Evolutionary conservation across 176 grass and related monocot species (phyloP), one percentile per base, ranked within the genome.

Genomic region (Elymus sibiricus): DNA sequence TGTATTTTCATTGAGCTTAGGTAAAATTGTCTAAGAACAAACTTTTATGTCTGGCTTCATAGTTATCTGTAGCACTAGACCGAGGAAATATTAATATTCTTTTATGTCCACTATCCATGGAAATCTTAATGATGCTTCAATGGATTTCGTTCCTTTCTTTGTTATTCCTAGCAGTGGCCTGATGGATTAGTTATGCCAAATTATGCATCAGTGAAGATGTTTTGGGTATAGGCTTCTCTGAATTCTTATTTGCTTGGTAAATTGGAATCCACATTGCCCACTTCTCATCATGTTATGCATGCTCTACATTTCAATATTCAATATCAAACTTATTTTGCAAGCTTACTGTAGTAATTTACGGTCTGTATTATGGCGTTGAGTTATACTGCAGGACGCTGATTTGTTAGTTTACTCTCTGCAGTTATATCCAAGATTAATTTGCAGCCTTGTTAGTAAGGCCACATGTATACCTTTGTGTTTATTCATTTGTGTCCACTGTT

Each of bases 1-100:
- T 32, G 4, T 75, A n/a, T 60, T 76, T 32, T 62, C 74, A 70
- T 24, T 78, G 64, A 42, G 74, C 46, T 85, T 67, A 49, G 73
- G 40, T 85, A 12, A 64, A 64, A 47, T 53, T 21, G 3, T 29
- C 22, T 22, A 35, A 32, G 22, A 35, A 44, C 19, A 74, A 71
- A 31, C 21, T 0, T 70, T 43, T 46, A 7, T 66, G 47, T n/a
- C 28, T 21, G 27, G 63, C 7, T 77, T 83, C 26, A 26, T 87
- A 76, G 15, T 22, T 58, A 58, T 58, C 55, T 58, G 6, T 58
- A 58, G 55, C 55, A 58, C 55, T 22, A 58, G 55, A 58, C 21
- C 55, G 9, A 58, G 2, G 17, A 58, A 58, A 22, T 58, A 58
- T 58, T 58, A n/a, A n/a, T n/a, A n/a, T 58, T 58, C 55, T 58